phyloP scores from a whole-genome alignment of 2,329 filamentous ascomycete species.

The Aspergillus sp. region DNA sequence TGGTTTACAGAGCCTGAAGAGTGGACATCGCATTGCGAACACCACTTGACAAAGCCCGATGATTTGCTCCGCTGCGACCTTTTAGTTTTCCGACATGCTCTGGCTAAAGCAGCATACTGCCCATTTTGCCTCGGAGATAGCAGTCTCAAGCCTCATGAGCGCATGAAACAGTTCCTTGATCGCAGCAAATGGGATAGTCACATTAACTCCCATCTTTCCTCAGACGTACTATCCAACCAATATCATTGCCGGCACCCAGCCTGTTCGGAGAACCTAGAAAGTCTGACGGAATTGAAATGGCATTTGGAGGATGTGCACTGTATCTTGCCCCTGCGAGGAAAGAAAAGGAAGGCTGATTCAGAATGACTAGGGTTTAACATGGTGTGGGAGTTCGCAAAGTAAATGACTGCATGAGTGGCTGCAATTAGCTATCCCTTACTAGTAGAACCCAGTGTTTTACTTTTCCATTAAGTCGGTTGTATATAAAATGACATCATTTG shows the following conservation, averaged over 20 bases:
- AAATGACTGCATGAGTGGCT: too few relatives aligned
- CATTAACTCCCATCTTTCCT: constrained; percentile 5
- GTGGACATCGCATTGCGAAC: constrained; percentile 11
- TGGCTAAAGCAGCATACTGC: constrained; percentile 16
- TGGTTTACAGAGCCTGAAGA: constrained; percentile 15
- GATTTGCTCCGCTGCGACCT: constrained; percentile 17
- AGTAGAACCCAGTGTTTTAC: too few relatives aligned
- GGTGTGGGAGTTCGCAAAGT: too few relatives aligned
- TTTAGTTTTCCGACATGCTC: constrained; percentile 15
- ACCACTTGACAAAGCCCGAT: constrained; percentile 12
- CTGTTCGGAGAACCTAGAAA: background rate
- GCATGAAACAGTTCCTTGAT: constrained; percentile 10
- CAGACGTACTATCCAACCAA: background rate
- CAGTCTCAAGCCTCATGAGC: background rate
- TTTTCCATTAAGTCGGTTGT: too few relatives aligned
- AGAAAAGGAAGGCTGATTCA: background rate
- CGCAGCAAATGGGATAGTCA: constrained; percentile 3
- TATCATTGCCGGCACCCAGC: constrained; percentile 11
- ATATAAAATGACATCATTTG: too few relatives aligned
- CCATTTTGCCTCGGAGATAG: constrained; percentile 15
- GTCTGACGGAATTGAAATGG: background rate
- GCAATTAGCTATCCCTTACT: background rate
- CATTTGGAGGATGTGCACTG: constrained; percentile 9
- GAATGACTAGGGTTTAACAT: background rate
- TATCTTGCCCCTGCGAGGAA: background rate